Evolutionary conservation across 2,329 filamentous ascomycete species (phyloP).

Genomic region (Amauroascus niger): DNA sequence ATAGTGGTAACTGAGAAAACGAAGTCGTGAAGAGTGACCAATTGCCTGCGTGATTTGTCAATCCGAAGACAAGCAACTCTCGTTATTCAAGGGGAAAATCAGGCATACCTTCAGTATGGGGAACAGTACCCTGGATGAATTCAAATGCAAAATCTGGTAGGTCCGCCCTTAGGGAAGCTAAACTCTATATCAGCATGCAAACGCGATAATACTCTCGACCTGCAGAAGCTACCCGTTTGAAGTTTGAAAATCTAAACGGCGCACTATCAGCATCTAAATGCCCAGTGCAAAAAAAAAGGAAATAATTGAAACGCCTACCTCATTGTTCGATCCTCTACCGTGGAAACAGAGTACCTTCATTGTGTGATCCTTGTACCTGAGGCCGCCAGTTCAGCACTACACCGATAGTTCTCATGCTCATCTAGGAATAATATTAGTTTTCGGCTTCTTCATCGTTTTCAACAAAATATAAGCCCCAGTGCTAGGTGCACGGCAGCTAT

Average conservation of each 20-base stretch:
- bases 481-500: not conserved
- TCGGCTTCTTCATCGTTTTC: no score
- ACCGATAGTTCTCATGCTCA: no score
- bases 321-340: conserved; percentile 15
- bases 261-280: not conserved
- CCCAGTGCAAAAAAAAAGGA: no score
- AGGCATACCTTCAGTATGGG: conserved; percentile 13
- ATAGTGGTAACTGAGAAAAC: conserved; percentile 13
- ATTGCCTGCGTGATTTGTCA: not conserved
- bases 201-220: not conserved
- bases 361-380: not conserved
- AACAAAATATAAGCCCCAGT: no score
- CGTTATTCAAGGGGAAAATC: not conserved
- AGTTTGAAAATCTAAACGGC: conserved; percentile 12
- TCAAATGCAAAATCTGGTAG: conserved; percentile 11
- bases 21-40: conserved; percentile 14
- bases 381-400: no score
- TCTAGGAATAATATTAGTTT: no score
- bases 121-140: conserved; percentile 13
- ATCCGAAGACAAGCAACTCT: not conserved
- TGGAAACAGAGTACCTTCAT: conserved; percentile 15
- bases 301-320: conserved; percentile 5
- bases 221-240: conserved; percentile 4
- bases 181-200: not conserved
- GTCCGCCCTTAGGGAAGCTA: conserved; percentile 12